phyloP scores from a whole-genome alignment of 179 eudicot species.

The Silene coronaria region DNA sequence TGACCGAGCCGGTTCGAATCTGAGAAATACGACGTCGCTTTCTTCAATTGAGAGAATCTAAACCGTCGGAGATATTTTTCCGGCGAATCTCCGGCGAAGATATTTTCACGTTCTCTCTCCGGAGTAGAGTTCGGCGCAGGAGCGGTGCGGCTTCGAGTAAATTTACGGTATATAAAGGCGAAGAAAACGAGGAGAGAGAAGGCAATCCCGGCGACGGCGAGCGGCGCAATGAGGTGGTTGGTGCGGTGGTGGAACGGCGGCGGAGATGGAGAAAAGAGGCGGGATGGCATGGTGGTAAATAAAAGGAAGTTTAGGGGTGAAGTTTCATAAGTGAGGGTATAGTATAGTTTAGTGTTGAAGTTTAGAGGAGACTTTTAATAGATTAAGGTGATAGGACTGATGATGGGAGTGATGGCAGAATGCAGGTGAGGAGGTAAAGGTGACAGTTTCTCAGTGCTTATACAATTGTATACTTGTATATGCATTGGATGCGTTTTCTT shows the following conservation, averaged over 20 bases:
- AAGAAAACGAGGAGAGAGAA: conserved; percentile 36
- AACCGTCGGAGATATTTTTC: conserved; percentile 37
- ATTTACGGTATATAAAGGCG: conserved; percentile 45
- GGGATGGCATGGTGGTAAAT: conserved; percentile 46
- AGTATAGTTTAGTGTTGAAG: neutral
- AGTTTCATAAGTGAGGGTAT: neutral
- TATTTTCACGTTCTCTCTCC: neutral
- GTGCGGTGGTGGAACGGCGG: conserved; percentile 32
- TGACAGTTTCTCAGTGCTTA: neutral
- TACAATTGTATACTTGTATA: neutral
- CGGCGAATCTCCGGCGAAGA: neutral
- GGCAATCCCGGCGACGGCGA: conserved; percentile 33
- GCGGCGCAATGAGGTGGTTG: conserved; percentile 26
- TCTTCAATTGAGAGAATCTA: conserved; percentile 49
- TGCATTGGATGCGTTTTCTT: conserved; percentile 21
- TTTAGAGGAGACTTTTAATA: neutral
- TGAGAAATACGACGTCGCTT: conserved; percentile 56
- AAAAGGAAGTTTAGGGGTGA: conserved; percentile 2
- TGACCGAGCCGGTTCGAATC: conserved; percentile 60
- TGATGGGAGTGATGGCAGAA: neutral
- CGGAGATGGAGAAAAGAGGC: conserved; percentile 20
- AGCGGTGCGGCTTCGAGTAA: conserved; percentile 49
- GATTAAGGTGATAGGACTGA: too few relatives aligned
- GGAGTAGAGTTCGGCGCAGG: conserved; percentile 31
- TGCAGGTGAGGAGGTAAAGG: neutral